A percentile compares a stretch with the other conserved stretches of the same genome.
Conservation (phyloP, 2,329 filamentous ascomycete genomes). For the Penicillium sp. region DNA sequence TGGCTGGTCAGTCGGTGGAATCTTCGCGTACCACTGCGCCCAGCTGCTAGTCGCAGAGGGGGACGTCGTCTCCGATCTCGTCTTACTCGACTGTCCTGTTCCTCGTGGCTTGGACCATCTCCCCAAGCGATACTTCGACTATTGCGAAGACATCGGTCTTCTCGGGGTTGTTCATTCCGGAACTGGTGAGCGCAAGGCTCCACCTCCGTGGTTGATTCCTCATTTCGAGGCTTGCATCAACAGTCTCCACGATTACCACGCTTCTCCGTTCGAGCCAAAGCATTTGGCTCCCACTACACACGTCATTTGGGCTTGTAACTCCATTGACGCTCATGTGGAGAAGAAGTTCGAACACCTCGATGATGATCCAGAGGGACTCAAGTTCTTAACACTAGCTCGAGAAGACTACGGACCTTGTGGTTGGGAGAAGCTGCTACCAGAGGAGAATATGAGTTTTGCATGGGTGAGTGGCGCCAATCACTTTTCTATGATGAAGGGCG, state of each 20-base stretch:
- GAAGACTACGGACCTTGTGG: not conserved
- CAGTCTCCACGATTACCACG: not conserved
- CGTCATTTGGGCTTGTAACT: not conserved
- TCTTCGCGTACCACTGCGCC: not conserved
- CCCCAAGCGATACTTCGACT: not conserved
- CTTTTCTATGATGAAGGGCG: not conserved
- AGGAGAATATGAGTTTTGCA: not conserved
- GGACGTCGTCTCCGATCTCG: not conserved
- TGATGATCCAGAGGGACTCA: constrained; percentile 2
- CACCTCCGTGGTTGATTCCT: not conserved
- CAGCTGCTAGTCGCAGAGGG: not conserved
- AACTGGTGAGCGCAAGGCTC: too few relatives aligned
- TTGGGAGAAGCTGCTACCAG: not conserved
- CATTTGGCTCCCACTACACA: not conserved
- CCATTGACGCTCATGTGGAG: not conserved
- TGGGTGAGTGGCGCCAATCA: not conserved
- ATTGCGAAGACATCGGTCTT: not conserved
- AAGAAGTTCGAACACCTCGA: not conserved
- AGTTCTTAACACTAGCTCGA: not conserved
- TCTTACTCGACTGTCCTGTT: not conserved
- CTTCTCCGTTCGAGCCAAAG: not conserved
- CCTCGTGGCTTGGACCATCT: not conserved
- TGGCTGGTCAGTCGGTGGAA: not conserved
- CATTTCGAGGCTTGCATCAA: not conserved
- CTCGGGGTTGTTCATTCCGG: not conserved